These are phyloP conservation scores for Poronia punctata DNA, from an alignment of 495 filamentous ascomycete species.

Conservation along the genomic window DNA sequence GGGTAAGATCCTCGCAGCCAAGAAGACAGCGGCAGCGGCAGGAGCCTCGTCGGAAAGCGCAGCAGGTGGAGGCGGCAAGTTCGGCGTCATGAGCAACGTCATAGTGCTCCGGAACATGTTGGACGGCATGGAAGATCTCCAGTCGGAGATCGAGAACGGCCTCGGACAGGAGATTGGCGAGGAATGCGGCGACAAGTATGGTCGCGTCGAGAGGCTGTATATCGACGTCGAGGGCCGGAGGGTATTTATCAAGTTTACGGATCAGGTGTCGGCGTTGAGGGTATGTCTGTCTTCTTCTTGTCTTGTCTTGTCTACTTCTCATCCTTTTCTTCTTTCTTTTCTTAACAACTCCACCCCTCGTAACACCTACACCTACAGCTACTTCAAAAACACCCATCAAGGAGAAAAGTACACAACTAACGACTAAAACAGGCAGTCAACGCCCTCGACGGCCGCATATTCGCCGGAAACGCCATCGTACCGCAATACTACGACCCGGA, in stretches of 20 bases:
- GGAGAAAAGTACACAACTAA: background rate
- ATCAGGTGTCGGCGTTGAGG: constrained; percentile 68
- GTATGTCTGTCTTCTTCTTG: constrained; percentile 34
- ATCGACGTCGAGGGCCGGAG: constrained; percentile 51
- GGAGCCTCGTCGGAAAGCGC: constrained; percentile 13
- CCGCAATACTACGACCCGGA: constrained; percentile 75
- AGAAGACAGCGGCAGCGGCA: constrained; percentile 16
- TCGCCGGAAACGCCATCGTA: constrained; percentile 75
- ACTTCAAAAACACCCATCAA: too few species aligned
- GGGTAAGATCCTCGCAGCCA: constrained; percentile 71
- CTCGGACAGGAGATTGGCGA: constrained; percentile 92
- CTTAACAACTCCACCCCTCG: background rate
- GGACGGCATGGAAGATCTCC: constrained; percentile 58
- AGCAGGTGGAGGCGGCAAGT: constrained; percentile 43
- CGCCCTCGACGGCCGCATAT: constrained; percentile 72
- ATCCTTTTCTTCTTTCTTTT: background rate
- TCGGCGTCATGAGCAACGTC: constrained; percentile 72
- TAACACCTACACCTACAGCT: constrained; percentile 8
- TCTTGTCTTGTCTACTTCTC: background rate
- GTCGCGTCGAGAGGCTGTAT: constrained; percentile 74
- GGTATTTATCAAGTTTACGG: constrained; percentile 90
- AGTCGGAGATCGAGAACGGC: constrained; percentile 64
- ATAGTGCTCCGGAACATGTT: constrained; percentile 76
- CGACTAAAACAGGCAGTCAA: constrained; percentile 63
- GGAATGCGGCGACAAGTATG: constrained; percentile 85